Conservation (phyloP, 139 green algal genomes). For the Coelastrella sp. region DNA sequence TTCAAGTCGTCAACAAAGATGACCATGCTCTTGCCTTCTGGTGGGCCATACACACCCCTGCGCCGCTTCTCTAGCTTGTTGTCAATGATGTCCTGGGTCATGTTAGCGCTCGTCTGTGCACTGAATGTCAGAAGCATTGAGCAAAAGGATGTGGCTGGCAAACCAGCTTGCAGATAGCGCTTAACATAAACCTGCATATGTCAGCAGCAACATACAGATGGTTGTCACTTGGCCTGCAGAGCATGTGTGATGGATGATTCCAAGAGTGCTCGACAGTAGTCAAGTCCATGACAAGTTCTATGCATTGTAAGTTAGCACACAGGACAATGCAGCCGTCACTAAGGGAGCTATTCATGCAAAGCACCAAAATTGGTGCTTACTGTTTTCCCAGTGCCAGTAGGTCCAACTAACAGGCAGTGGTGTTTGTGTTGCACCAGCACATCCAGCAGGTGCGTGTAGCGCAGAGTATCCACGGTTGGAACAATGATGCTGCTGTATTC, state of each 20-base stretch:
- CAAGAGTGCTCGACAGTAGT: neutral
- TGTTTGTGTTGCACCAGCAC: slow-evolving; percentile 67
- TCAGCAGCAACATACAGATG: too few species aligned
- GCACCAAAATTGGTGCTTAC: neutral
- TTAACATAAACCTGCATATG: slow-evolving; percentile 65
- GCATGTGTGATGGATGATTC: neutral
- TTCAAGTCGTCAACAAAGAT: slow-evolving; percentile 88
- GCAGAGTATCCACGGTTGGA: slow-evolving; percentile 68
- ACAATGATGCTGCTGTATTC: slow-evolving; percentile 84
- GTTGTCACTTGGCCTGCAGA: neutral
- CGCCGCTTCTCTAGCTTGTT: slow-evolving; percentile 76
- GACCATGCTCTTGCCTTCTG: slow-evolving; percentile 62
- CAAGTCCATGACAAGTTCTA: neutral
- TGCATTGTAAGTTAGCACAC: neutral
- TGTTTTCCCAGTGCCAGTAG: slow-evolving; percentile 82
- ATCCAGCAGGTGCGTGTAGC: slow-evolving; percentile 82
- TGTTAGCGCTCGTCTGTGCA: slow-evolving; percentile 75
- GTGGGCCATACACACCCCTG: slow-evolving; percentile 78
- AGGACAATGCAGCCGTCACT: neutral
- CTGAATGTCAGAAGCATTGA: slow-evolving; percentile 81
- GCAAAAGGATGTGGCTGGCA: slow-evolving; percentile 70
- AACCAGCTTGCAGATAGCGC: slow-evolving; percentile 75
- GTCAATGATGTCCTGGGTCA: slow-evolving; percentile 81
- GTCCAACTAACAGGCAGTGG: slow-evolving; percentile 76
- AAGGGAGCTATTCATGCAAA: neutral